Evolutionary conservation across 225 moss, liverwort and hornwort genomes (phyloP), one percentile per base, ranked within the genome.

Genomic region (Thuidium tamariscinum): DNA sequence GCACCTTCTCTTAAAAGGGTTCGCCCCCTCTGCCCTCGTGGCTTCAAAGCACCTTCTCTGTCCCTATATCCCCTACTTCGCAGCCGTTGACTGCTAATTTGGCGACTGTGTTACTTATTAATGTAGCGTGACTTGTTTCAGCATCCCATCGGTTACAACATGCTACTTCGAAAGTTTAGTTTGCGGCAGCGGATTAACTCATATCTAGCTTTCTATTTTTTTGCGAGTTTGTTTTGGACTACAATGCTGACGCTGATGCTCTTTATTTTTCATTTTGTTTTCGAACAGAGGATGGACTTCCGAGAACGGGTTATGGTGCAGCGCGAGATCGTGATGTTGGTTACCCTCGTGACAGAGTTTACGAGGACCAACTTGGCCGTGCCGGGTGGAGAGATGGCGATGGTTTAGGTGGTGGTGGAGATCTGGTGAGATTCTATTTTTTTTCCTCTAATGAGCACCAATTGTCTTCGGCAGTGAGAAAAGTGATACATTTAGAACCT

Each of bases 301-400:
- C 95, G 48, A 93, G 98, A 91, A 89, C 94, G 80, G 92, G 94
- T 65, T 99, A 95, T 92, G 98, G 95, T 91, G 92, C 94, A 59
- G 90, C 93, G 66, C 93, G 98, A 91, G 98, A 97, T 82, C 97
- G 94, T 85, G 97, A 97, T 87, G 95, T 97, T 62, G 95, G 95
- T 81, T 96, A 94, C 80, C 94, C 95, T 86, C 95, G 95, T 81
- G 97, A 96, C 73, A 94, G 96, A 83, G 93, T 85, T 55, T 97
- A 95, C 54, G 97, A 99, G 82, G 98, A 99, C 27, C 90, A 95
- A 88, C 88, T 92, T 79, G 89, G 91, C 19, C 95, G 95, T 83
- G 92, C 95, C 69, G 97, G 95, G 62, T 99, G 98, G 98, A 97
- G 98, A 89, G 98, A 99, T 85, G 94, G 94, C 36, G 98, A 99